These are phyloP conservation scores for Asparagopsis taxiformis DNA, from an alignment of 31 red algal genomes.

Conservation along the genomic window DNA sequence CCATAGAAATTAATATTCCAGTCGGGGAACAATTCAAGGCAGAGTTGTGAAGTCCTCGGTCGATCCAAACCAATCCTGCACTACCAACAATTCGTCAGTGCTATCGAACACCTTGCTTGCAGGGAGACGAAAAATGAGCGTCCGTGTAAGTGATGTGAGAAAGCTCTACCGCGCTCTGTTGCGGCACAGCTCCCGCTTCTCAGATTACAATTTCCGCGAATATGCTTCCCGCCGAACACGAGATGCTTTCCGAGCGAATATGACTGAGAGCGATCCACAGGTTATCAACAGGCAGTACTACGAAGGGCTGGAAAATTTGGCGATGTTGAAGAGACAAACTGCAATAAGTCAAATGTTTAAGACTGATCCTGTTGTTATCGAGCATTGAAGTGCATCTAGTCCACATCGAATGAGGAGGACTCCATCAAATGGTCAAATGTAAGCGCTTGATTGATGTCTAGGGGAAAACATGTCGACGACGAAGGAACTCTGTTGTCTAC, in stretches of 20 bases:
- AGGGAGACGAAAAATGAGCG: too few species aligned
- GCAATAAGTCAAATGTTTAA: constrained; percentile 77
- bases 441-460: too few species aligned
- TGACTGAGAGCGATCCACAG: constrained; percentile 37
- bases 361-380: constrained; percentile 61
- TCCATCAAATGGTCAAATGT: not conserved
- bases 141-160: constrained; percentile 33
- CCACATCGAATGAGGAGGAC: not conserved
- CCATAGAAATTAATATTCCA: too few species aligned
- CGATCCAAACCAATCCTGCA: too few species aligned
- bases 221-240: constrained; percentile 64
- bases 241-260: constrained; percentile 62
- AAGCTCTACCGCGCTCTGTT: constrained; percentile 66
- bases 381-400: not conserved
- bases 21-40: too few species aligned
- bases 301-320: constrained; percentile 42
- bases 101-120: too few species aligned
- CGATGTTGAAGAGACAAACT: constrained; percentile 52
- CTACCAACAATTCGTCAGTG: too few species aligned
- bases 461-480: too few species aligned
- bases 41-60: too few species aligned
- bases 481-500: too few species aligned
- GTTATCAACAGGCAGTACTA: constrained; percentile 28
- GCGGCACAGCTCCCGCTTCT: constrained; percentile 43
- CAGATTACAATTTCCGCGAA: constrained; percentile 88